These are phyloP conservation scores for Sugiyamaella smithiae DNA, from an alignment of 805 yeast genomes.

Conservation along the genomic window DNA sequence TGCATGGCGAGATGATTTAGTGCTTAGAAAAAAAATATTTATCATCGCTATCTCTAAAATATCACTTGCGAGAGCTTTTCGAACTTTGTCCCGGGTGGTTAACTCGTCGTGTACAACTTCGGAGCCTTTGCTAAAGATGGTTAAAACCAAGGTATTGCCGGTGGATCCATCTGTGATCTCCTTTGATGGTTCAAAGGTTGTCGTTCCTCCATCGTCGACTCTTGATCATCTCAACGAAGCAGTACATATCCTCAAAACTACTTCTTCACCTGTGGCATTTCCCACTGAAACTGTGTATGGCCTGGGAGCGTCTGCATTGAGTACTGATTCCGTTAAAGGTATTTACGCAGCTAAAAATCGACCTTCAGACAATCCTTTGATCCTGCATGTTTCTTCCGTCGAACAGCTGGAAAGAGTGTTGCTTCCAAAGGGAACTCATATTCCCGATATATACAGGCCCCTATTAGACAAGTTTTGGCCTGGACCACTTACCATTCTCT, in stretches of 20 bases:
- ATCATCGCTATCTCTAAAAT: no score
- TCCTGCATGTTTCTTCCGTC: slow-evolving; percentile 79
- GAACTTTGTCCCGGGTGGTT: slow-evolving; percentile 6
- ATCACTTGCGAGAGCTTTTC: slow-evolving; percentile 2
- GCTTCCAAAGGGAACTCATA: slow-evolving; percentile 38
- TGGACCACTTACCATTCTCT: slow-evolving; percentile 85
- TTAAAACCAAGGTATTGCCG: slow-evolving; percentile 39
- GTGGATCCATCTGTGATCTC: slow-evolving; percentile 53
- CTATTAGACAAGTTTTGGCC: slow-evolving; percentile 84
- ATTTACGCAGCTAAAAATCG: slow-evolving; percentile 89
- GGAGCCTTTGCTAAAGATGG: not conserved
- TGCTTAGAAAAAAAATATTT: no score
- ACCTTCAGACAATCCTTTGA: slow-evolving; percentile 93
- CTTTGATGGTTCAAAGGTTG: slow-evolving; percentile 43
- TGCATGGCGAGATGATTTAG: no score
- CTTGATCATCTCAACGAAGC: slow-evolving; percentile 51
- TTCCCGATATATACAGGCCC: slow-evolving; percentile 67
- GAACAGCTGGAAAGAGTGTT: slow-evolving; percentile 66
- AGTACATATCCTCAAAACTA: slow-evolving; percentile 48
- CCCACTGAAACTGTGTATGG: slow-evolving; percentile 99
- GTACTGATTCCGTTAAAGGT: slow-evolving; percentile 65
- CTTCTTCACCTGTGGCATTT: slow-evolving; percentile 73
- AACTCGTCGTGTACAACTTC: slow-evolving; percentile 3
- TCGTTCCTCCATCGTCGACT: slow-evolving; percentile 12
- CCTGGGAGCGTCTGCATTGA: slow-evolving; percentile 80